Conservation (phyloP, 140 eudicot genomes). For the Stevia rebaudiana region DNA sequence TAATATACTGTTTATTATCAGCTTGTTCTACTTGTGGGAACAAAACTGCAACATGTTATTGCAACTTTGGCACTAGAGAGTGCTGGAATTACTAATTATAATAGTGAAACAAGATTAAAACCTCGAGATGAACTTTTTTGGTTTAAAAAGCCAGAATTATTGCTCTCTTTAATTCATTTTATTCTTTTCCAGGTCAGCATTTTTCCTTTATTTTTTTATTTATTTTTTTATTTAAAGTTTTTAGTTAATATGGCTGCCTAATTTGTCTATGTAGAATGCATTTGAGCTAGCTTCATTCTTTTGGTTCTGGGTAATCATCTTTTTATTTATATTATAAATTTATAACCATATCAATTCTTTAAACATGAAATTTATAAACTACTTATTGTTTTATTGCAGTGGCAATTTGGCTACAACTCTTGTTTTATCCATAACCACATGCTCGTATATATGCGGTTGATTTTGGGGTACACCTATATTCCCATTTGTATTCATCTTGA, state of each 20-base stretch:
- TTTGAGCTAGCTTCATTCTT: slow-evolving; percentile 98
- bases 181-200: slow-evolving; percentile 91
- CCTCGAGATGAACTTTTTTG: slow-evolving; percentile 97
- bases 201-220: neutral
- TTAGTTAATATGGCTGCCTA: neutral
- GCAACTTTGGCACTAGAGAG: slow-evolving; percentile 97
- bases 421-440: slow-evolving; percentile 89
- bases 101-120: slow-evolving; percentile 54
- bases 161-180: slow-evolving; percentile 80
- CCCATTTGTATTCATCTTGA: neutral
- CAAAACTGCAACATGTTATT: slow-evolving; percentile 87
- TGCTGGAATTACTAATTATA: slow-evolving; percentile 61
- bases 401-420: slow-evolving; percentile 94
- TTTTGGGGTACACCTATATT: slow-evolving; percentile 60
- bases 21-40: slow-evolving; percentile 91
- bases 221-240: neutral
- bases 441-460: slow-evolving; percentile 73
- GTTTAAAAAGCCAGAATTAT: slow-evolving; percentile 86
- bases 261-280: slow-evolving; percentile 66
- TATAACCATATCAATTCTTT: neutral
- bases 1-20: slow-evolving; percentile 32
- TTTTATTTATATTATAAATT: neutral
- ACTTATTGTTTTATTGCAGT: slow-evolving; percentile 39
- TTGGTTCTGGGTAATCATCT: slow-evolving; percentile 92
- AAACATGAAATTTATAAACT: neutral